Conservation (phyloP, 1,139 yeast species). For the Sugiyamaella castrensis region DNA sequence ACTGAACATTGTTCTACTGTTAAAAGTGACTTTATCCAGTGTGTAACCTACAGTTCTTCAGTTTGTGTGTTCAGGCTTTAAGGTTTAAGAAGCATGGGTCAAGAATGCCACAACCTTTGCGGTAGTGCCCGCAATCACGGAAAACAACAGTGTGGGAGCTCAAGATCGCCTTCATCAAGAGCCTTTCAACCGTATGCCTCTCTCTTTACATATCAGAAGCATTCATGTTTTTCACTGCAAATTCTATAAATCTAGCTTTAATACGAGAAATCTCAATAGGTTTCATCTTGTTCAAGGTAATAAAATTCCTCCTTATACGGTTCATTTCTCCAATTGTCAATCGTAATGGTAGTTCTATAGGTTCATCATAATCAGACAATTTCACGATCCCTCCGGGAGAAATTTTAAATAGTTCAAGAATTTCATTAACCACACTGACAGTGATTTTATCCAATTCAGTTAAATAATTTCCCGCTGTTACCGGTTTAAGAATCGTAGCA, state of each 20-base stretch:
- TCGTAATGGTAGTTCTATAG: constrained; percentile 61
- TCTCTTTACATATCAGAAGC: constrained; percentile 24
- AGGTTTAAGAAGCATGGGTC: too few species aligned
- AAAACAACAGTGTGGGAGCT: too few species aligned
- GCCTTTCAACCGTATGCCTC: too few species aligned
- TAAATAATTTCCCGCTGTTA: constrained; percentile 73
- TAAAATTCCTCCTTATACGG: constrained; percentile 76
- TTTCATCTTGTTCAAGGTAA: constrained; percentile 74
- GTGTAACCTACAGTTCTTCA: too few species aligned
- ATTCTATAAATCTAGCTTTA: constrained; percentile 68
- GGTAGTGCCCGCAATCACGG: too few species aligned
- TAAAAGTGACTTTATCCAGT: too few species aligned
- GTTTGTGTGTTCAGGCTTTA: too few species aligned
- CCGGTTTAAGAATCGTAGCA: constrained; percentile 53
- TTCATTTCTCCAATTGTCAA: constrained; percentile 78
- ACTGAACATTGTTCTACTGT: too few species aligned
- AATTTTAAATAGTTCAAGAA: constrained; percentile 60
- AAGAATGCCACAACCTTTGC: too few species aligned
- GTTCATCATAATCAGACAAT: constrained; percentile 40
- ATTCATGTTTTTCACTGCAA: constrained; percentile 51
- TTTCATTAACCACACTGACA: constrained; percentile 54
- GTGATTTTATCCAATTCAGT: constrained; percentile 78
- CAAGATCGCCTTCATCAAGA: too few species aligned
- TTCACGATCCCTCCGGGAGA: constrained; percentile 50
- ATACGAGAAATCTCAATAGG: constrained; percentile 64